Evolutionary conservation across 2,329 filamentous ascomycete species (phyloP).

Genomic region (Scedosporium apiospermum): DNA sequence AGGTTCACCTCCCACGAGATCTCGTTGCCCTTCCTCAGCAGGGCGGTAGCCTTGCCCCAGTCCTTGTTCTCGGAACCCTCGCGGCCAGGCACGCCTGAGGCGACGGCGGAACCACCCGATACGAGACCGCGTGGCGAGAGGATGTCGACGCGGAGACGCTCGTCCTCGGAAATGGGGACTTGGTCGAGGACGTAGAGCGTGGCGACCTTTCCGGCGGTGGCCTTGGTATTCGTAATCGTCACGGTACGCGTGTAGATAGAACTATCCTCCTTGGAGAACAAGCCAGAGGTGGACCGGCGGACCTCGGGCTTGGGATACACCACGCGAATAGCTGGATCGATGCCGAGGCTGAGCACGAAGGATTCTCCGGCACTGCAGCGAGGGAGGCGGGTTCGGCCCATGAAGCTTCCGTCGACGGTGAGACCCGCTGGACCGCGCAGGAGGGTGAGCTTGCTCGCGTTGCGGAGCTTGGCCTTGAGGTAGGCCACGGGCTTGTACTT

Average conservation of each 20-base stretch:
- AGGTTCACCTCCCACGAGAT: constrained; percentile 49
- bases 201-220: constrained; percentile 25
- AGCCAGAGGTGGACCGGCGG: constrained; percentile 36
- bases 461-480: constrained; percentile 47
- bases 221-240: constrained; percentile 41
- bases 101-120: constrained; percentile 25
- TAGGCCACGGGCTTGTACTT: constrained; percentile 53
- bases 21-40: constrained; percentile 47
- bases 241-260: constrained; percentile 39
- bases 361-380: constrained; percentile 44
- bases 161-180: constrained; percentile 52
- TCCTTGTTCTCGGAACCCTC: constrained; percentile 23
- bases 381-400: constrained; percentile 46
- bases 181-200: constrained; percentile 48
- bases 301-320: constrained; percentile 47
- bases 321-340: constrained; percentile 48
- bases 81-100: constrained; percentile 21
- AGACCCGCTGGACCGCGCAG: constrained; percentile 45
- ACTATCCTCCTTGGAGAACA: constrained; percentile 45
- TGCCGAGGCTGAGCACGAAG: constrained; percentile 46
- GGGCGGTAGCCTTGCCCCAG: constrained; percentile 46
- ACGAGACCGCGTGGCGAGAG: constrained; percentile 37
- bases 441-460: constrained; percentile 45
- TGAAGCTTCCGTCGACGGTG: constrained; percentile 54
- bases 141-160: constrained; percentile 43